These are phyloP conservation scores for Rhynchosporium agropyri DNA, from an alignment of 2,329 filamentous ascomycete species.

Conservation along the genomic window DNA sequence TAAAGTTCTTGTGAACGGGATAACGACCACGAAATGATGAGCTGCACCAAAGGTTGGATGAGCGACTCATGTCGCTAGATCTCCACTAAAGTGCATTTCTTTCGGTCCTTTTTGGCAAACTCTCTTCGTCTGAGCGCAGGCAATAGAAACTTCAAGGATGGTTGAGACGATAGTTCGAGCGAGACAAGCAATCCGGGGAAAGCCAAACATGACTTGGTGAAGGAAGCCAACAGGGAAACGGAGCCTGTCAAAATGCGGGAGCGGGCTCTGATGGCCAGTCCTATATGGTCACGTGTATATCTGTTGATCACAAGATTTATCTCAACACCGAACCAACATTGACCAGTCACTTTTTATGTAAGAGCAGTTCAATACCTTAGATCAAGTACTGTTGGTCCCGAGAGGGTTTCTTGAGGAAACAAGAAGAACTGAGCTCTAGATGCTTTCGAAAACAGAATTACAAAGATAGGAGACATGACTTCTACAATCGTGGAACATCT, in stretches of 20 bases:
- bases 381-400: too few relatives aligned
- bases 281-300: not conserved
- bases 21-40: not conserved
- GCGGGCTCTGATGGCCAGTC: not conserved
- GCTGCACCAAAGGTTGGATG: constrained; percentile 10
- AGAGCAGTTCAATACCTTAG: too few relatives aligned
- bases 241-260: not conserved
- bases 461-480: too few relatives aligned
- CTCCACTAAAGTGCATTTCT: not conserved
- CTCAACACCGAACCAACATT: too few relatives aligned
- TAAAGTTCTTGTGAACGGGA: not conserved
- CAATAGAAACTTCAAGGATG: not conserved
- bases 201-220: constrained; percentile 3
- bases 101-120: constrained; percentile 7
- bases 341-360: too few relatives aligned
- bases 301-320: not conserved
- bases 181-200: constrained; percentile 14
- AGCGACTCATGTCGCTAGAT: not conserved
- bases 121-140: not conserved
- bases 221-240: not conserved
- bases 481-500: too few relatives aligned
- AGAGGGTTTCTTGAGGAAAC: too few relatives aligned
- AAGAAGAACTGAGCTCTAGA: too few relatives aligned
- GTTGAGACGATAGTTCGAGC: constrained; percentile 11
- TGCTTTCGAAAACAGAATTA: too few relatives aligned